These are phyloP conservation scores for Penicillium sp. DNA, from an alignment of 2,329 filamentous ascomycete genomes.

Conservation along the genomic window DNA sequence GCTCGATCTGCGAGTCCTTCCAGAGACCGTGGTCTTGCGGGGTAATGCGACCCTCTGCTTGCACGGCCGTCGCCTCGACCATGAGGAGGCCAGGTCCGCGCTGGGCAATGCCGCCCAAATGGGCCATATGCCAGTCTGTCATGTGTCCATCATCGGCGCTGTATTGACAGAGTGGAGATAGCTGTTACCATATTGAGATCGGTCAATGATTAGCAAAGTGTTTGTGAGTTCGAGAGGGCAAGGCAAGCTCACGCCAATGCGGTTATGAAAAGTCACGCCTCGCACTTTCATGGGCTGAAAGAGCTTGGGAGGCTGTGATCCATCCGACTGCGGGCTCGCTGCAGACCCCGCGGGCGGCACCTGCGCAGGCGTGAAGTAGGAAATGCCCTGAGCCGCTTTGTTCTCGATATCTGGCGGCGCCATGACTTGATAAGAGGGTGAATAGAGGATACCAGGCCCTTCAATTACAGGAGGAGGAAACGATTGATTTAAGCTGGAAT, in stretches of 20 bases:
- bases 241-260: slow-evolving; percentile 54
- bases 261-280: slow-evolving; percentile 66
- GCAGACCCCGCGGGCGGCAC: slow-evolving; percentile 39
- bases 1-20: slow-evolving; percentile 78
- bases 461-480: neutral
- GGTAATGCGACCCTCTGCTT: slow-evolving; percentile 77
- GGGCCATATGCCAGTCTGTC: slow-evolving; percentile 79
- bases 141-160: slow-evolving; percentile 69
- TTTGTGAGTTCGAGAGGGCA: neutral
- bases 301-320: slow-evolving; percentile 53
- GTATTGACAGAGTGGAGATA: slow-evolving; percentile 69
- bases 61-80: slow-evolving; percentile 76
- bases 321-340: slow-evolving; percentile 44
- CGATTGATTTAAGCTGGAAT: too few species aligned
- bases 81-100: slow-evolving; percentile 74
- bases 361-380: slow-evolving; percentile 46
- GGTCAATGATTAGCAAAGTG: neutral
- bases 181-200: slow-evolving; percentile 26
- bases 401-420: slow-evolving; percentile 34
- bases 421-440: neutral
- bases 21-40: slow-evolving; percentile 66
- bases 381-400: slow-evolving; percentile 42
- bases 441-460: too few species aligned
- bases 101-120: slow-evolving; percentile 75
- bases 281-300: slow-evolving; percentile 60